Conservation (phyloP, 2,329 filamentous ascomycete species). For the Cadophora malorum region DNA sequence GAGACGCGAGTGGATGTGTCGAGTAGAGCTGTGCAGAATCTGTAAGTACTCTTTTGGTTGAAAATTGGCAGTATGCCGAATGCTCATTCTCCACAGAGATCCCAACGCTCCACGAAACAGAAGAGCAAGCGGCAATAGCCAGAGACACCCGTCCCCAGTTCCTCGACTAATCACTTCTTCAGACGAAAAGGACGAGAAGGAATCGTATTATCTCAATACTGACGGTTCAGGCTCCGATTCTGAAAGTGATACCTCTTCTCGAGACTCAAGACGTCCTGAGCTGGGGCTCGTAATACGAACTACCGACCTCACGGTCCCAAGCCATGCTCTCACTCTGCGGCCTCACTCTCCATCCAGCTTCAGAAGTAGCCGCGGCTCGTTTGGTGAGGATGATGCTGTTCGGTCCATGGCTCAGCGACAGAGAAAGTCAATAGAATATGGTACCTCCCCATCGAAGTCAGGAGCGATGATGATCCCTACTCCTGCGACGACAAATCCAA, state of each 20-base stretch:
- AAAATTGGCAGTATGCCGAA: constrained; percentile 28
- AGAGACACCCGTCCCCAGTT: constrained; percentile 24
- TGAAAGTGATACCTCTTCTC: constrained; percentile 21
- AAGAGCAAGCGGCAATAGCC: constrained; percentile 21
- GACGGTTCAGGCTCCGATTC: constrained; percentile 34
- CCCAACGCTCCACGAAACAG: background rate
- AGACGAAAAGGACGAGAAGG: constrained; percentile 30
- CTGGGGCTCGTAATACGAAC: constrained; percentile 37
- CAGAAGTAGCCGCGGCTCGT: constrained; percentile 33
- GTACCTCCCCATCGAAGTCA: constrained; percentile 26
- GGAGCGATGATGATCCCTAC: constrained; percentile 33
- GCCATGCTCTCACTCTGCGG: constrained; percentile 31
- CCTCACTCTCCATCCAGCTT: constrained; percentile 36
- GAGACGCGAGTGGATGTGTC: constrained; percentile 26
- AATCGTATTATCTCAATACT: constrained; percentile 33
- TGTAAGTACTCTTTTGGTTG: background rate
- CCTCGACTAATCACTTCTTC: constrained; percentile 32
- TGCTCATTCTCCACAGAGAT: background rate
- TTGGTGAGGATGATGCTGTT: constrained; percentile 30
- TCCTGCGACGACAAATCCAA: constrained; percentile 20
- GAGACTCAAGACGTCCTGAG: constrained; percentile 25
- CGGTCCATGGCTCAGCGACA: constrained; percentile 33
- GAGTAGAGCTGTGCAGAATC: background rate
- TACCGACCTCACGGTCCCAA: constrained; percentile 34
- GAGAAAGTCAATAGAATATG: constrained; percentile 30